Evolutionary conservation across 108 stramenopile species (phyloP).

Genomic region (Aureococcus anophagefferens): DNA sequence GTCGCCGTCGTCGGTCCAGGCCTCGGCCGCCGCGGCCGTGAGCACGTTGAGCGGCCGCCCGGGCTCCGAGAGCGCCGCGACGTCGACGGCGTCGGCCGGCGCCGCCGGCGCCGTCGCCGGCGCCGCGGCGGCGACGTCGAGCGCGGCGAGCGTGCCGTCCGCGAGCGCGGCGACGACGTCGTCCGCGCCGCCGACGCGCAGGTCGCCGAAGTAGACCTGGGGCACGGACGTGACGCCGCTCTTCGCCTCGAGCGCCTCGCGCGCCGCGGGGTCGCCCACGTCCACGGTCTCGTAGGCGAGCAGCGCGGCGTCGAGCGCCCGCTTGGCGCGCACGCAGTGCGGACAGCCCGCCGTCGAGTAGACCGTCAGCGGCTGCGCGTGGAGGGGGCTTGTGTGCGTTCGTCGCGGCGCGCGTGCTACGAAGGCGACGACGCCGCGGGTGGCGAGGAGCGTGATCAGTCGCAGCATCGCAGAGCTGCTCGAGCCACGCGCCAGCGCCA

Average conservation of each 20-base stretch:
- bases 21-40: too few relatives aligned
- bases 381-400: too few relatives aligned
- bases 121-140: too few relatives aligned
- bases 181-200: neutral
- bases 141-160: neutral
- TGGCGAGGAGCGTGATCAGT: too few relatives aligned
- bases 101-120: too few relatives aligned
- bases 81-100: too few relatives aligned
- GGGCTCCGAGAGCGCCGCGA: too few relatives aligned
- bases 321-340: neutral
- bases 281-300: neutral
- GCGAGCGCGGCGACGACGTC: neutral
- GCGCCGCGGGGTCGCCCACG: neutral
- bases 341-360: neutral
- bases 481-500: too few relatives aligned
- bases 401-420: too few relatives aligned
- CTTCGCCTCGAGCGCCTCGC: neutral
- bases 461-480: too few relatives aligned
- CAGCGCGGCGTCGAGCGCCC: neutral
- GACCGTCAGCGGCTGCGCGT: neutral
- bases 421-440: too few relatives aligned
- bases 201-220: neutral
- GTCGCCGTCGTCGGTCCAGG: neutral
- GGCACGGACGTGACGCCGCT: conserved; percentile 3
- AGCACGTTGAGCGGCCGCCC: too few relatives aligned